Evolutionary conservation across 805 yeast species (phyloP).

Genomic region (Candida maris): DNA sequence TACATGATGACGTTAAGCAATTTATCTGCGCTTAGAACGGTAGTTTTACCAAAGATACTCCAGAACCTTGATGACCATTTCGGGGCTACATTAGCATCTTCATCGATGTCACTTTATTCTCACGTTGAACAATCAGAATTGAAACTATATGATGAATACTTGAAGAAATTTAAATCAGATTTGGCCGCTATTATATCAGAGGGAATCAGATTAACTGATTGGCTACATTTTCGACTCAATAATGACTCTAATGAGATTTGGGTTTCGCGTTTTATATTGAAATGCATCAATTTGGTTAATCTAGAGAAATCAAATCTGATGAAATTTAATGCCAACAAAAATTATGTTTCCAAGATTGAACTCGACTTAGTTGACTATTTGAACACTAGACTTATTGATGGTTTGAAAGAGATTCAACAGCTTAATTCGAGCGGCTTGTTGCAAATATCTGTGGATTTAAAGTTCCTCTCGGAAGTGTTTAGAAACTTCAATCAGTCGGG

Average conservation of each 20-base stretch:
- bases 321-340: conserved; percentile 16
- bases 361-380: conserved; percentile 19
- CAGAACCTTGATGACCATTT: conserved; percentile 49
- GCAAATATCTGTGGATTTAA: conserved; percentile 24
- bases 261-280: conserved; percentile 21
- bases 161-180: conserved; percentile 43
- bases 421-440: conserved; percentile 23
- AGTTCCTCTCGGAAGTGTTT: conserved; percentile 20
- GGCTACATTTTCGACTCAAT: conserved; percentile 31
- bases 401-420: conserved; percentile 19
- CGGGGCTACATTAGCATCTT: conserved; percentile 40
- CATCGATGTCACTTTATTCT: conserved; percentile 41
- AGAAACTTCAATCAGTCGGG: conserved; percentile 19
- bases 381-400: conserved; percentile 22
- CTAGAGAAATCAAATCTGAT: conserved; percentile 25
- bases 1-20: conserved; percentile 47
- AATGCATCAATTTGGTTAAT: conserved; percentile 24
- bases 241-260: conserved; percentile 9
- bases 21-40: conserved; percentile 43
- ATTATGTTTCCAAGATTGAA: conserved; percentile 20
- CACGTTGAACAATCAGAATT: conserved; percentile 47
- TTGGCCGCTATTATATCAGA: conserved; percentile 37
- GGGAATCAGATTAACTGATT: conserved; percentile 40
- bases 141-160: conserved; percentile 51
- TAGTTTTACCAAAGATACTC: conserved; percentile 46